Conservation (phyloP, 1,284 basidiomycete species). For the Sporisorium graminicola region DNA sequence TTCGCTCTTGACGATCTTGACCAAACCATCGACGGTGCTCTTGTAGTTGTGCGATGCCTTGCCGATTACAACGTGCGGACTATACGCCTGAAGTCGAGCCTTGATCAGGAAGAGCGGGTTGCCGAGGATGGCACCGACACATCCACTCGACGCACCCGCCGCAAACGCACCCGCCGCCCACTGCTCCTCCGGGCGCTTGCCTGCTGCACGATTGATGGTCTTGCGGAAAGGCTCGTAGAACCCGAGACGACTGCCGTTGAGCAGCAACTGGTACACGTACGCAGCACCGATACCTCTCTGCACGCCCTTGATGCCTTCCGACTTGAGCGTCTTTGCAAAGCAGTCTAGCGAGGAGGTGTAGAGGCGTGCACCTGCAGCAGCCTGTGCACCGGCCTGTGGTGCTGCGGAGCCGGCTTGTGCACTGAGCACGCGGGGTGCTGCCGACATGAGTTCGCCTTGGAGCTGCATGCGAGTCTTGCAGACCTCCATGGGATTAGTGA, state of each 20-base stretch:
- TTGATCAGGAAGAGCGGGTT: constrained; percentile 97
- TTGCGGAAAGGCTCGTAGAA: constrained; percentile 94
- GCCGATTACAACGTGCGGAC: constrained; percentile 85
- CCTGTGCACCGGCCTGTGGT: constrained; percentile 35
- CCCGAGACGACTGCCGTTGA: constrained; percentile 94
- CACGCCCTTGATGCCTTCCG: constrained; percentile 89
- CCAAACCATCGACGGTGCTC: constrained; percentile 82
- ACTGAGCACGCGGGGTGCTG: constrained; percentile 38
- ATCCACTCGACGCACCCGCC: constrained; percentile 89
- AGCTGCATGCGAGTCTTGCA: constrained; percentile 68
- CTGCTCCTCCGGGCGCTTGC: constrained; percentile 78
- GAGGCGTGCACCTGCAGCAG: constrained; percentile 69
- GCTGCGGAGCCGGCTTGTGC: constrained; percentile 42
- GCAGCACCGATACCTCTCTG: constrained; percentile 92
- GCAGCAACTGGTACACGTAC: constrained; percentile 77
- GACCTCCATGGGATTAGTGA: constrained; percentile 65
- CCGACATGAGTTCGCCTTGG: constrained; percentile 62
- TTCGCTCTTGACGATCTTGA: constrained; percentile 83
- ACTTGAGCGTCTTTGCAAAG: constrained; percentile 86
- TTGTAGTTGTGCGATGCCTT: constrained; percentile 93
- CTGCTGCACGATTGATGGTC: constrained; percentile 78
- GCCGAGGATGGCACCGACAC: constrained; percentile 88
- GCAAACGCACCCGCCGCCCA: constrained; percentile 72
- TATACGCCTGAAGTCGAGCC: constrained; percentile 89
- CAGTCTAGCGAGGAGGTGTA: constrained; percentile 92